Evolutionary conservation across 2,329 filamentous ascomycete species (phyloP), one percentile per base, ranked within the genome.

Genomic region (Fusarium tuaranense): DNA sequence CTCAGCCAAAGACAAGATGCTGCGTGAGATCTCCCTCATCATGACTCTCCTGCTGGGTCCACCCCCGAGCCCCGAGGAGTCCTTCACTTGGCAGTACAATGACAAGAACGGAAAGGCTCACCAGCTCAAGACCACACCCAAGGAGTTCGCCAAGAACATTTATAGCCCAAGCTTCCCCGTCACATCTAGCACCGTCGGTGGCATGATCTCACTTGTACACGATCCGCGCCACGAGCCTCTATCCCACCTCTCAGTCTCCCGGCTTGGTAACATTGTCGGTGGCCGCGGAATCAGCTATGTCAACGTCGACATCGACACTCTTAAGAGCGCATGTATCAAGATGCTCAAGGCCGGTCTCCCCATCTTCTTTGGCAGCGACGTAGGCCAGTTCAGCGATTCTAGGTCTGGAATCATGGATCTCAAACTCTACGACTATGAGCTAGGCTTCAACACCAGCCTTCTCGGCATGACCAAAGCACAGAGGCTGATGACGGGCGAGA

Each of bases 351-450:
- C 92, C 13, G 94, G 94, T 2, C 84, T 94, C 7, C 95, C 95
- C 12, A 90, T 97, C 61, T 97, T 97, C 88, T 97, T 98, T 81
- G 95, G 95, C 67, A 93, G 90, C 61, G 95, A 98, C 78, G 95
- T 97, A 0, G 95, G 94, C 72, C 94, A 97, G 82, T 95, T 93
- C 82, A 93, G 90, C 66, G 92, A 95, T 80, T 86, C 84, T 0
- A 78, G 77, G 2, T 87, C 88, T 3, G 95, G 95, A 18, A 91
- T 97, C 80, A 95, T 97, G 93, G 95, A 97, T 81, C 88, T 92
- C 1, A 87, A 89, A 2, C 86, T 97, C 6, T 90, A 92, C 78
- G 92, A 97, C 82, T 97, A 96, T 82, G 89, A 93, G 77, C 89
- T 97, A 1, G 95, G 94, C n/a, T 95, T 97, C 83, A 94, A 95